These are phyloP conservation scores for Solanum virginianum DNA, from an alignment of 257 asterid genomes.

Conservation along the genomic window DNA sequence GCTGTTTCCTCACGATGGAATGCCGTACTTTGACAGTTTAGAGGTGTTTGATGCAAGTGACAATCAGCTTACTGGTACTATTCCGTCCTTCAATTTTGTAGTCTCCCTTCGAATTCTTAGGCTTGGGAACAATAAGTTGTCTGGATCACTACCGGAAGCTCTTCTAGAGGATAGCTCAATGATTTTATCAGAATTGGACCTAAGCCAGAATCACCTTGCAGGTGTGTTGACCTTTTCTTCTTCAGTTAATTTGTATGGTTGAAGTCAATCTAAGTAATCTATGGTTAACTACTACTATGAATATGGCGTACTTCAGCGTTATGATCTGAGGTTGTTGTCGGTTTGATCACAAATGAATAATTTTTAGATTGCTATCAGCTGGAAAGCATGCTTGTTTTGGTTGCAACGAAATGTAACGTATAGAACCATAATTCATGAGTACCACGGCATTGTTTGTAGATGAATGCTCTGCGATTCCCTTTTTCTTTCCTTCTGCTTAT, in stretches of 20 bases:
- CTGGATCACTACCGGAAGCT: slow-evolving; percentile 71
- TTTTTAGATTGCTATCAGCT: background rate
- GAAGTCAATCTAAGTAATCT: background rate
- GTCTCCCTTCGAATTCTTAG: slow-evolving; percentile 67
- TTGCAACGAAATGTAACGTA: background rate
- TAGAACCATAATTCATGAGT: background rate
- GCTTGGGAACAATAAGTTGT: slow-evolving; percentile 44
- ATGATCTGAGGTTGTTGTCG: background rate
- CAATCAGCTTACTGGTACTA: slow-evolving; percentile 45
- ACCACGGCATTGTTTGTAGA: background rate
- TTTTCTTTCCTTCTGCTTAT: background rate
- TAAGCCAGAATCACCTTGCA: slow-evolving; percentile 68
- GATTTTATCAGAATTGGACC: slow-evolving; percentile 68
- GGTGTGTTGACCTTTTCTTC: slow-evolving; percentile 24
- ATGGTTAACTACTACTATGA: background rate
- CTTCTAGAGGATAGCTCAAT: slow-evolving; percentile 75
- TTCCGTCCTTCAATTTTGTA: slow-evolving; percentile 63
- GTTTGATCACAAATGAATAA: background rate
- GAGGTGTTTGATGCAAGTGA: slow-evolving; percentile 74
- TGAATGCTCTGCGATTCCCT: background rate
- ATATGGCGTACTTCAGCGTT: too few relatives aligned
- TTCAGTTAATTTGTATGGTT: background rate
- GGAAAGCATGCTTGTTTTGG: background rate
- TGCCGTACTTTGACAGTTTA: slow-evolving; percentile 62
- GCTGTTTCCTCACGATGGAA: slow-evolving; percentile 80